Evolutionary conservation across 1,139 yeast species (phyloP), one percentile per base, ranked within the genome.

Genomic region (Candida pseudocylindracea): DNA sequence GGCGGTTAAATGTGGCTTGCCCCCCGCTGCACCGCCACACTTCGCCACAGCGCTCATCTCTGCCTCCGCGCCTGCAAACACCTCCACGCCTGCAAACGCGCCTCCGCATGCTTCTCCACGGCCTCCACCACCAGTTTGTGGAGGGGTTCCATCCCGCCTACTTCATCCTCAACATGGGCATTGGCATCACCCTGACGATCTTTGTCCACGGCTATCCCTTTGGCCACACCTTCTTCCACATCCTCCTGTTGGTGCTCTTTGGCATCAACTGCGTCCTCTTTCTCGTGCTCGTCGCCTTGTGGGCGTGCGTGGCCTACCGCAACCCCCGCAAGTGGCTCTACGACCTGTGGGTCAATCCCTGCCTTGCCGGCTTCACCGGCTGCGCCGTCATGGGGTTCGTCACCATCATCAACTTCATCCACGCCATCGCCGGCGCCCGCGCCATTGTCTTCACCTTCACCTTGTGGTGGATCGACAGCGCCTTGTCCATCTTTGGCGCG

Each of bases 161-260:
- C 62, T 80, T 74, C 49, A 74, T 76, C 28, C 58, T 69, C 32
- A 63, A 71, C n/a, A 81, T 81, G 93, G 94, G 92, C 2, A 65
- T 75, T 1, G 93, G 93, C 2, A 76, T 80, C 31, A 15, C 20
- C 20, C 55, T 79, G 1, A 55, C 76, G 4, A 49, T 63, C 29
- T 54, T 78, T 8, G 53, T 80, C 33, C 64, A 69, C 49, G 47
- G 54, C 27, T 80, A 73, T 46, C 83, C 93, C 0, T 76, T 67
- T 44, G 60, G 58, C 1, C 62, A 72, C 0, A 48, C 51, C 31
- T 70, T 91, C 91, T 55, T 79, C 26, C 43, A 56, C 31, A 49
- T 66, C 2, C 55, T 66, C 35, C 60, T 74, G 9, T 57, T 72
- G 57, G 57, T 59, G 42, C 72, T 62, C 6, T 41, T 70, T 10